Base-by-base conservation (phyloP, 352 stramenopile genomes). In the Phytophthora chlamydospora region DNA sequence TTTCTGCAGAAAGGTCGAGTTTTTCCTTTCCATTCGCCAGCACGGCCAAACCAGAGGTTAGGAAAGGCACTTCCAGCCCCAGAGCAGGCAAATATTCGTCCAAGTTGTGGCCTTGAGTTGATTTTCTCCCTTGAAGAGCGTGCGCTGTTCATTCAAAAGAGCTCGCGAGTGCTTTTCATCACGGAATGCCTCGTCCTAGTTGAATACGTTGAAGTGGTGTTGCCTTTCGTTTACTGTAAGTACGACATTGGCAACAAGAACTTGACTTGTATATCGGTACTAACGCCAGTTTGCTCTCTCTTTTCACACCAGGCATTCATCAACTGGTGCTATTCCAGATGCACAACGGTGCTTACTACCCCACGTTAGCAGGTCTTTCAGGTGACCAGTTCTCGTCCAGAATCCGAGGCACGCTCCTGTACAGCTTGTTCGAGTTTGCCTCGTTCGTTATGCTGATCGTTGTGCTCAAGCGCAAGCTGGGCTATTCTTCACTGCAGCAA, bases 121-220 rank as follows among this genome's bases (percentile, higher is more conserved):
- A 29, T 71, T 9, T 71, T 64, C 19, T 49, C 44, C 0, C 21
- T 6, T 13, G 32, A 68, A 34, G 66, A 75, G 24, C 62, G 62
- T 7, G 38, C 17, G 11, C n/a, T 42, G 1, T 71, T 76, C 11
- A 62, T 80, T 6, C 42, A 51, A n/a, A 65, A 71, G 29, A 66
- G 42, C 10, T 32, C 62, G 0, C 55, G 46, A 6, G 60, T 78
- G 3, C 67, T 80, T 13, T 72, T 73, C 29, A 72, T 75, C 13
- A 70, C 59, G 1, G 73, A 85, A 54, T 80, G 75, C 32, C 49
- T 80, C 13, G 42, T 80, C 1, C 41, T 80, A 32, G 59, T 73
- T 8, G 75, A 82, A 52, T 80, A 76, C 38, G 64, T 67, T 4
- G 70, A 80, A 53, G 68, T 80, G 8, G 54, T 73, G 17, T 35